Percentiles rank a stretch among this genome's conserved stretches.
Evolutionary conservation across 129 eudicot species (phyloP).

Genomic region (Scalesia atractyloides): DNA sequence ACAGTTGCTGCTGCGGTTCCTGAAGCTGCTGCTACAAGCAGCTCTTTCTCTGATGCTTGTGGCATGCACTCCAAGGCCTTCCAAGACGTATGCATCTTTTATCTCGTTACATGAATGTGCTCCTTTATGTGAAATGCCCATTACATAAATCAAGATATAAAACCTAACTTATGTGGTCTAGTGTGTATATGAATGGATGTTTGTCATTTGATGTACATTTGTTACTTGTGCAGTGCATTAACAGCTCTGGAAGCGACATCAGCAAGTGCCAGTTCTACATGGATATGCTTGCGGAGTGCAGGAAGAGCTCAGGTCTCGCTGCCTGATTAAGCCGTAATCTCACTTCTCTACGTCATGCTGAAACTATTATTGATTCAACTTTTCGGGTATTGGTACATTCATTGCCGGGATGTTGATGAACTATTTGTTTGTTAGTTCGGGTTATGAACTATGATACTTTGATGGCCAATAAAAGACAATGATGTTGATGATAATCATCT

Average conservation of each 20-base stretch:
- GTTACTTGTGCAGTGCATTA: conserved; percentile 66
- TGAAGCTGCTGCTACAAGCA: conserved; percentile 35
- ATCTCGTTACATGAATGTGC: neutral
- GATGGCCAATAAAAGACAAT: conserved; percentile 5
- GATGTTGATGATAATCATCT: neutral
- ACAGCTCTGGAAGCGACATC: conserved; percentile 81
- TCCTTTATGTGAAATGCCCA: neutral
- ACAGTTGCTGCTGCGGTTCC: conserved; percentile 59
- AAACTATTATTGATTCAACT: conserved; percentile 16
- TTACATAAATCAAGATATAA: neutral
- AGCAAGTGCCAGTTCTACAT: conserved; percentile 95
- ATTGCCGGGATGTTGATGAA: neutral
- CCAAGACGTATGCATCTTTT: conserved; percentile 61
- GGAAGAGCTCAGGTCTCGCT: conserved; percentile 60
- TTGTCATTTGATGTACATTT: neutral
- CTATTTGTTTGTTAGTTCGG: neutral
- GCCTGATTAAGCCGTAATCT: conserved; percentile 13
- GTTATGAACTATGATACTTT: neutral
- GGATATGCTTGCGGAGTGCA: conserved; percentile 93
- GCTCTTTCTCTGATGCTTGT: conserved; percentile 68
- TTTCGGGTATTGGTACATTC: conserved; percentile 18
- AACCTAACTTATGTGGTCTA: neutral
- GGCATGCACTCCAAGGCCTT: conserved; percentile 78
- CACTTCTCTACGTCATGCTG: neutral
- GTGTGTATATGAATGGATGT: neutral